Base-by-base conservation (phyloP, 225 moss, liverwort and hornwort species). In the Pleurozium schreberi region DNA sequence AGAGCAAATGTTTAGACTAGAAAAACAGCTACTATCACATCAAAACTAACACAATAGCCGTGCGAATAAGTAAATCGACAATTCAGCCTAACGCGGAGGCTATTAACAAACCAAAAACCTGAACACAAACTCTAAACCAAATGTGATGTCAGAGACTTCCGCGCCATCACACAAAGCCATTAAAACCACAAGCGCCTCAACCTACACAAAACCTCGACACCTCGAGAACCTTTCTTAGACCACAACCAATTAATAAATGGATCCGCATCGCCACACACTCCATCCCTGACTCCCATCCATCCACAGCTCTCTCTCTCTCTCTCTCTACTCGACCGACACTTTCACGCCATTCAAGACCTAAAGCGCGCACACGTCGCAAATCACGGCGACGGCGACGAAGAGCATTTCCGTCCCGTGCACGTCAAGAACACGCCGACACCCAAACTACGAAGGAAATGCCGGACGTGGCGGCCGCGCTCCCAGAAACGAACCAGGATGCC, bases 251-350 rank as follows among this genome's bases (percentile, higher is more conserved):
- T 43, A 78, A 42, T 16, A 33, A 75, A 70, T 26, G 59, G 78
- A 91, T 91, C 88, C 58, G 36, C 90, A 91, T 82, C 88, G 75
- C 43, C 67, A 18, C 76, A 84, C 89, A 55, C 75, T 55, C 89
- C 57, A 66, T 47, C 58, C 67, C 64, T 71, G 83, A 73, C 45
- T 34, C 80, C 57, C 57, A 47, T 53, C 74, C 82, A 8, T 82
- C 74, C 78, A 83, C 70, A 61, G 81, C 70, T 30, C 36, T 36
- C 55, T 40, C 52, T 86, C 86, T 47, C 82, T 58, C 40, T 47
- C 59, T 88, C 88, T 52, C 77, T 40, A 50, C 22, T 65, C 83
- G 20, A 81, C 67, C 60, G 43, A 87, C 87, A 89, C 75, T 81
- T 55, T 43, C 60, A 59, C 83, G 67, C 34, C 87, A 87, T 67